Percentiles rank a stretch among this genome's conserved stretches.
These are phyloP conservation scores for Cyberlindnera veronae DNA, from an alignment of 805 yeast species.

Conservation along the genomic window DNA sequence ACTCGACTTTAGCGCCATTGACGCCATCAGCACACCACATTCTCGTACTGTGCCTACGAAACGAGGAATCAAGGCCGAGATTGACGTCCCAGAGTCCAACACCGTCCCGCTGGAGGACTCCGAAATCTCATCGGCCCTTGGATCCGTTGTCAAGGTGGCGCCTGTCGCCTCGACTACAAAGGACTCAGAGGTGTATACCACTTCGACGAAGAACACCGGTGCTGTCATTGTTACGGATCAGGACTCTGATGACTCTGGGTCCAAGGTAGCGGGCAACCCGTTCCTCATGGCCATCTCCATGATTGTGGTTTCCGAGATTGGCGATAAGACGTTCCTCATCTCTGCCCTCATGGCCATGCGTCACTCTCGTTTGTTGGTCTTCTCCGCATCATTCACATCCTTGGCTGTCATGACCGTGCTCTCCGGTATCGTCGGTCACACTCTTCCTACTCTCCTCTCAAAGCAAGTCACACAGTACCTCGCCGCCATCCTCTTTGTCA, in stretches of 20 bases:
- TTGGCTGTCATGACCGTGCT: slow-evolving; percentile 87
- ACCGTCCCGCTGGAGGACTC: slow-evolving; percentile 23
- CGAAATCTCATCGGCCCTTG: background rate
- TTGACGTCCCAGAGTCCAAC: slow-evolving; percentile 23
- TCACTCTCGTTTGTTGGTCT: slow-evolving; percentile 78
- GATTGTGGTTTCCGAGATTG: slow-evolving; percentile 95
- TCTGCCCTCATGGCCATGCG: slow-evolving; percentile 99
- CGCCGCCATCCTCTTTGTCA: slow-evolving; percentile 77
- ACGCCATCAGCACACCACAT: slow-evolving; percentile 7
- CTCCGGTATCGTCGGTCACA: slow-evolving; percentile 88
- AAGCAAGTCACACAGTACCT: slow-evolving; percentile 73
- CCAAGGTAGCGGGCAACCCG: slow-evolving; percentile 29
- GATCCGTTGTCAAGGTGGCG: slow-evolving; percentile 1
- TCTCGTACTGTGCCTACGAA: slow-evolving; percentile 10
- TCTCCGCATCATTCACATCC: slow-evolving; percentile 81
- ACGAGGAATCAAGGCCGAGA: slow-evolving; percentile 22
- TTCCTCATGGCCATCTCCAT: slow-evolving; percentile 80
- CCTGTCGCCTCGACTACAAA: background rate
- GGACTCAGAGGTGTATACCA: background rate
- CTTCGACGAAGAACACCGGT: slow-evolving; percentile 1
- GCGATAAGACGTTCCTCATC: slow-evolving; percentile 94
- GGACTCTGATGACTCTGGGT: slow-evolving; percentile 4
- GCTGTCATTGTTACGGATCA: background rate
- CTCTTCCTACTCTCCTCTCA: slow-evolving; percentile 80
- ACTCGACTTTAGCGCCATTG: slow-evolving; percentile 3